These are phyloP conservation scores for Agaricus blazei DNA, from an alignment of 768 basidiomycete genomes.

Conservation along the genomic window DNA sequence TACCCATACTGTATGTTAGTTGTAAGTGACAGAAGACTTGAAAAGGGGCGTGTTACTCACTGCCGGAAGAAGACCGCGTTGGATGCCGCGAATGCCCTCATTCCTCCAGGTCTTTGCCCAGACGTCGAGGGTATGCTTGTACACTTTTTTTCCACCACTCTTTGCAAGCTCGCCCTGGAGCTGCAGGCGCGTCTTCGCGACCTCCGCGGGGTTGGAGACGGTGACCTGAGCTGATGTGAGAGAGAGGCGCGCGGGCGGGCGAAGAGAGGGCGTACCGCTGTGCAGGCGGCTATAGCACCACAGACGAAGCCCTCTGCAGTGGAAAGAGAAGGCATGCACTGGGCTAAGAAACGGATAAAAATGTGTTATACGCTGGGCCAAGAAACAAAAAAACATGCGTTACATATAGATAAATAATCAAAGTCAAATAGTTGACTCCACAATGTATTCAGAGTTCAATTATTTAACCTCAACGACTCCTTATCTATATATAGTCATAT, in stretches of 20 bases:
- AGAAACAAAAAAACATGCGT: too few relatives aligned
- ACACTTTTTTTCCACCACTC: constrained; percentile 66
- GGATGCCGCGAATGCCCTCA: constrained; percentile 88
- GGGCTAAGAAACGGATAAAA: too few relatives aligned
- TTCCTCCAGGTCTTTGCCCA: constrained; percentile 82
- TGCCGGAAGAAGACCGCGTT: constrained; percentile 87
- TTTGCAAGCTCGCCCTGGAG: constrained; percentile 93
- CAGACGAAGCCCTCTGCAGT: constrained; percentile 81
- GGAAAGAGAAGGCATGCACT: constrained; percentile 30
- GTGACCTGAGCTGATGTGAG: constrained; percentile 50
- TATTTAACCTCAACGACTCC: too few relatives aligned
- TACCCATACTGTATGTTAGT: constrained; percentile 66
- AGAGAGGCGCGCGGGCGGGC: not conserved
- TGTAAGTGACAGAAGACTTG: constrained; percentile 1
- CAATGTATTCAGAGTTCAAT: too few relatives aligned
- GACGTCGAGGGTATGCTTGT: constrained; percentile 85
- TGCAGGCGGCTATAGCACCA: constrained; percentile 88
- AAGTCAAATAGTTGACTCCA: too few relatives aligned
- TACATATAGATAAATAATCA: too few relatives aligned
- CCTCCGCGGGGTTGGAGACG: constrained; percentile 74
- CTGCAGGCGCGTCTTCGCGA: constrained; percentile 93
- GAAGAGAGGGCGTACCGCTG: constrained; percentile 56
- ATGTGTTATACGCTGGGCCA: too few relatives aligned
- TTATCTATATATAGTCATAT: too few relatives aligned
- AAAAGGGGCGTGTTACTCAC: constrained; percentile 39